phyloP scores from a whole-genome alignment of 2,329 filamentous ascomycete species.

The Aureobasidium sp. region DNA sequence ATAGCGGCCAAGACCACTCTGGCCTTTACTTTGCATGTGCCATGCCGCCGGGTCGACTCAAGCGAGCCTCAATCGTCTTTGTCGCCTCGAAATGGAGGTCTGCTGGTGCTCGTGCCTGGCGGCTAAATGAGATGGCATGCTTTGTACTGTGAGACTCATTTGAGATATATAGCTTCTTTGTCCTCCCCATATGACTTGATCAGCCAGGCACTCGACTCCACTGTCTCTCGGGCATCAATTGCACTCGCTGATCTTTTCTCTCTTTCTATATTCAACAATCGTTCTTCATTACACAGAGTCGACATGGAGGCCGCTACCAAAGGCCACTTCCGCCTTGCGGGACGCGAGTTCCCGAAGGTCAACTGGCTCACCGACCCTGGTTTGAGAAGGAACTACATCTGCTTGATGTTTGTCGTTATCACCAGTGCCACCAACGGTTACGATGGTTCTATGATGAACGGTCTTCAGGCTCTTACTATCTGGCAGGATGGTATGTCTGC shows the following conservation, averaged over 20 bases:
- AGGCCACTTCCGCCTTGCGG: slow-evolving; percentile 27
- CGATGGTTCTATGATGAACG: slow-evolving; percentile 47
- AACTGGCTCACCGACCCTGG: slow-evolving; percentile 29
- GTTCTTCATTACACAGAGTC: slow-evolving; percentile 1
- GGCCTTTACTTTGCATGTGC: neutral
- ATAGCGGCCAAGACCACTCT: slow-evolving; percentile 12
- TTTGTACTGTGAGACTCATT: slow-evolving; percentile 1
- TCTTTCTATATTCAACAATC: slow-evolving; percentile 9
- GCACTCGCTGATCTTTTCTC: slow-evolving; percentile 2
- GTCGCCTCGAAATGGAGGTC: neutral
- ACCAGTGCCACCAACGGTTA: slow-evolving; percentile 40
- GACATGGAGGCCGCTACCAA: slow-evolving; percentile 28
- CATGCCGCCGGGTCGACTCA: slow-evolving; percentile 4
- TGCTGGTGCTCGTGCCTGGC: slow-evolving; percentile 2
- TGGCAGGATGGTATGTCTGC: slow-evolving; percentile 37
- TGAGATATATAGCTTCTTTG: slow-evolving; percentile 6
- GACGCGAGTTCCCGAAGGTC: slow-evolving; percentile 27
- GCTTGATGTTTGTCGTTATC: slow-evolving; percentile 28
- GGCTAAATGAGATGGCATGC: slow-evolving; percentile 10
- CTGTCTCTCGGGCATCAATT: neutral
- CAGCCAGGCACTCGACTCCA: slow-evolving; percentile 11
- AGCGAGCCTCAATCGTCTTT: neutral
- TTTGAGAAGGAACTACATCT: slow-evolving; percentile 28
- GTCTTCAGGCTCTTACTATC: slow-evolving; percentile 39
- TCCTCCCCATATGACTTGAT: slow-evolving; percentile 5